A percentile compares a stretch with the other conserved stretches of the same genome.
These are phyloP conservation scores for Ogataea ganodermae DNA, from an alignment of 805 yeast species.

Conservation along the genomic window DNA sequence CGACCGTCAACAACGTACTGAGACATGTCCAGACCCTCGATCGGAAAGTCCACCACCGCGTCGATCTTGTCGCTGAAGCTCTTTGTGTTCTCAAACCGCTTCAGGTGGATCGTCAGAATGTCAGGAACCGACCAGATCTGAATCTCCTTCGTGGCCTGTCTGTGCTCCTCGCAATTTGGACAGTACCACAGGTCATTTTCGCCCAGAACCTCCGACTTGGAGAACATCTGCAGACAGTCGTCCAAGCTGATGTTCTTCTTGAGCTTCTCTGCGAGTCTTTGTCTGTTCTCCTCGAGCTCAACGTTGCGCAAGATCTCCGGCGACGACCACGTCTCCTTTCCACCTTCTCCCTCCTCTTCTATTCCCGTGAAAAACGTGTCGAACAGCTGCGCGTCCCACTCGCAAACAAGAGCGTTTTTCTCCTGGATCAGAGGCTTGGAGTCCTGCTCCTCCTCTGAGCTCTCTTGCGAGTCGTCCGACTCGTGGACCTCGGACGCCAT, in stretches of 20 bases:
- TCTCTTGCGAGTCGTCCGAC: neutral
- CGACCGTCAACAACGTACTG: conserved; percentile 50
- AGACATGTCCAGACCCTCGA: conserved; percentile 73
- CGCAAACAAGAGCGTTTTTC: conserved; percentile 56
- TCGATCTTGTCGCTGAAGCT: conserved; percentile 89
- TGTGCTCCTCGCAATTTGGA: conserved; percentile 83
- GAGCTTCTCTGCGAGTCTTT: conserved; percentile 29
- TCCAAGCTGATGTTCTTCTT: conserved; percentile 55
- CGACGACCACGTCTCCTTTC: conserved; percentile 56
- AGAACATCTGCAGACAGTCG: conserved; percentile 74
- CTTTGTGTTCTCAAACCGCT: conserved; percentile 82
- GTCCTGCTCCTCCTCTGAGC: conserved; percentile 5
- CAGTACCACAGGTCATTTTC: conserved; percentile 94
- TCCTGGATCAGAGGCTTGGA: conserved; percentile 28
- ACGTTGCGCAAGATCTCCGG: conserved; percentile 53
- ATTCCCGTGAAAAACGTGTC: conserved; percentile 54
- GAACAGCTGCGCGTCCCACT: conserved; percentile 58
- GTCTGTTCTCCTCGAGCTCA: conserved; percentile 52
- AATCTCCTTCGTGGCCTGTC: conserved; percentile 87
- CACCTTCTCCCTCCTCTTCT: conserved; percentile 47
- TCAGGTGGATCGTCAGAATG: conserved; percentile 83
- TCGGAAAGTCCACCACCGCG: conserved; percentile 83
- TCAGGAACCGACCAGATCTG: conserved; percentile 96
- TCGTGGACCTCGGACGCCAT: neutral
- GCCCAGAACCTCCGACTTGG: conserved; percentile 81